These are phyloP conservation scores for Globisporangium camurandrum DNA, from an alignment of 352 stramenopile species.

Conservation along the genomic window DNA sequence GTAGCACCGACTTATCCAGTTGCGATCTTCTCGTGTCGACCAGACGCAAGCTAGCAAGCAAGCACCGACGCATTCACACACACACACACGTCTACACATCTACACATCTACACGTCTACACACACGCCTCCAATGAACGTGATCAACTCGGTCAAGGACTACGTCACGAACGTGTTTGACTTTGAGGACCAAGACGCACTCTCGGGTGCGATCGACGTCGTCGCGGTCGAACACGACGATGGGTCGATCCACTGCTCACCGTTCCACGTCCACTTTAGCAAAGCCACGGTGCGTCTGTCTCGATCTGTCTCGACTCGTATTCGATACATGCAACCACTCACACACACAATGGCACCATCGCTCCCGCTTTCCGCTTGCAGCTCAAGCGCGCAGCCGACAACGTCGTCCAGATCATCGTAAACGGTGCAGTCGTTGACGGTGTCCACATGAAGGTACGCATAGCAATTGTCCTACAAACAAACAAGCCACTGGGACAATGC, in stretches of 20 bases:
- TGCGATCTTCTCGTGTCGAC: not conserved
- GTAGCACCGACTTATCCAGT: not conserved
- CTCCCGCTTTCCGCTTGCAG: conserved; percentile 10
- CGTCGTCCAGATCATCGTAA: conserved; percentile 49
- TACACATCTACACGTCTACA: too few species aligned
- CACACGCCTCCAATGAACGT: conserved; percentile 81
- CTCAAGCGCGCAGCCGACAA: conserved; percentile 29
- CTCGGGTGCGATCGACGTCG: conserved; percentile 79
- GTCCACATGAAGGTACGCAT: conserved; percentile 68
- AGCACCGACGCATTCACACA: not conserved
- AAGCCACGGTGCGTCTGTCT: conserved; percentile 21
- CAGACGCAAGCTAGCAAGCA: not conserved
- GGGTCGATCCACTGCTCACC: conserved; percentile 53
- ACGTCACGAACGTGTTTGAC: conserved; percentile 78
- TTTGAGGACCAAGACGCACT: conserved; percentile 42
- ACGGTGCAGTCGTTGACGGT: conserved; percentile 37
- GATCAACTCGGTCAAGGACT: conserved; percentile 83
- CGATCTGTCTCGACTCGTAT: not conserved
- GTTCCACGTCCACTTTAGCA: conserved; percentile 81
- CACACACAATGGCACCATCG: too few species aligned
- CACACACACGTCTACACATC: not conserved
- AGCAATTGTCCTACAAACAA: not conserved
- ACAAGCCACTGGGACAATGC: not conserved
- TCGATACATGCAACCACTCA: too few species aligned
- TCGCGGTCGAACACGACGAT: conserved; percentile 70